Evolutionary conservation across 1,139 yeast species (phyloP), one percentile per base, ranked within the genome.

Genomic region (Saccharomycopsis hybrid): DNA sequence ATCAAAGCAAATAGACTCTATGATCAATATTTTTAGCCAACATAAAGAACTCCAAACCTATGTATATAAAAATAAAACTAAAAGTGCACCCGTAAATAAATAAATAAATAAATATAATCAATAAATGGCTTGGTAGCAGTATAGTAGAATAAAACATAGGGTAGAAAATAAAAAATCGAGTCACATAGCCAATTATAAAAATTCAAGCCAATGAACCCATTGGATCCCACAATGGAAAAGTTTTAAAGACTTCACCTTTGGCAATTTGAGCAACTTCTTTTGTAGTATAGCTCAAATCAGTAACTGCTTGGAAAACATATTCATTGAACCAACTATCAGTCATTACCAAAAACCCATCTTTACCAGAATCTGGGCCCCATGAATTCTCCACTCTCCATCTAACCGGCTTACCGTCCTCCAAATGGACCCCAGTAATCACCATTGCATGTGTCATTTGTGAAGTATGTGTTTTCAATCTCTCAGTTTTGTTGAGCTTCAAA

Each of bases 321-420:
- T 87, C 90, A 65, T 81, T 82, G 63, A 87, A 85, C 74, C 87
- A 87, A 48, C 77, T 80, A 62, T 86, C 94, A 30, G 92, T 79
- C 95, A 87, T 85, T 53, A 83, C 73, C 61, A 76, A 85, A 65
- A 76, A 80, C 11, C 95, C 95, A 58, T 83, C 82, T 49, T 74
- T 74, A 55, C 95, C 95, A 5, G 76, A 71, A 44, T 76, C 85
- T 51, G 76, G 75, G 56, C 95, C 95, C 95, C 95, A 87, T 2
- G 94, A 84, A 69, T 86, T 87, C 64, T 86, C 90, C 49, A 87
- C 88, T 64, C 84, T 78, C 82, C 90, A 87, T 63, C 95, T 76
- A 8, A 79, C 68, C 8, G 95, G 92, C 51, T 70, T 67, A 8
- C 77, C 78, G n/a, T 62, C 56, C 18, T 65, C 76, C 24, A 78